Percentiles rank a stretch among this genome's conserved stretches.
Conservation (phyloP, 257 asterid species). For the Solanum pennellii region DNA sequence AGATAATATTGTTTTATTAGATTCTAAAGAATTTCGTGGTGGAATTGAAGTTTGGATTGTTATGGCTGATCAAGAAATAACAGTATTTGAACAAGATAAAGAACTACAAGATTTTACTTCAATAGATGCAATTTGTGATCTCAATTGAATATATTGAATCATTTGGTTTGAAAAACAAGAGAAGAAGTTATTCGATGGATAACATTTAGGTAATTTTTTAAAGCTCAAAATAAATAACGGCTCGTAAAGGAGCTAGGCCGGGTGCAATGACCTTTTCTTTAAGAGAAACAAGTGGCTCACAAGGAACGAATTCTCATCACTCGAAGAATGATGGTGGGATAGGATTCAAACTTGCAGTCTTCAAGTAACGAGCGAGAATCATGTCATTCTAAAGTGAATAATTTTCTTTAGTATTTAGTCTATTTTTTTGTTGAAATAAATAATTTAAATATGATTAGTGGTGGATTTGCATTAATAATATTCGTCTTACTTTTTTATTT, state of each 20-base stretch:
- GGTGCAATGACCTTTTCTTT: neutral
- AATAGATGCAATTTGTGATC: neutral
- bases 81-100: constrained; percentile 1
- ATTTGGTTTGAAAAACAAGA: neutral
- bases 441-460: neutral
- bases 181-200: neutral
- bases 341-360: neutral
- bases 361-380: neutral
- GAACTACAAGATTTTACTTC: neutral
- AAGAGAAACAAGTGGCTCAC: neutral
- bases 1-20: constrained; percentile 2
- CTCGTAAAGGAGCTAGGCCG: neutral
- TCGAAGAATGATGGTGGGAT: neutral
- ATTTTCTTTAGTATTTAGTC: too few relatives aligned
- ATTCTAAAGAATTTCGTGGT: constrained; percentile 6
- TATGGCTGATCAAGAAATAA: constrained; percentile 12
- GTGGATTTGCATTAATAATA: neutral
- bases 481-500: too few relatives aligned
- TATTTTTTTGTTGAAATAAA: too few relatives aligned
- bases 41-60: constrained; percentile 23
- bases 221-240: neutral
- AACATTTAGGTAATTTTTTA: neutral
- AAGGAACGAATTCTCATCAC: neutral
- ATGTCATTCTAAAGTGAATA: neutral
- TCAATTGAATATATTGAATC: neutral